Base-by-base conservation (phyloP, 495 filamentous ascomycete genomes). In the Talaromyces ruber region DNA sequence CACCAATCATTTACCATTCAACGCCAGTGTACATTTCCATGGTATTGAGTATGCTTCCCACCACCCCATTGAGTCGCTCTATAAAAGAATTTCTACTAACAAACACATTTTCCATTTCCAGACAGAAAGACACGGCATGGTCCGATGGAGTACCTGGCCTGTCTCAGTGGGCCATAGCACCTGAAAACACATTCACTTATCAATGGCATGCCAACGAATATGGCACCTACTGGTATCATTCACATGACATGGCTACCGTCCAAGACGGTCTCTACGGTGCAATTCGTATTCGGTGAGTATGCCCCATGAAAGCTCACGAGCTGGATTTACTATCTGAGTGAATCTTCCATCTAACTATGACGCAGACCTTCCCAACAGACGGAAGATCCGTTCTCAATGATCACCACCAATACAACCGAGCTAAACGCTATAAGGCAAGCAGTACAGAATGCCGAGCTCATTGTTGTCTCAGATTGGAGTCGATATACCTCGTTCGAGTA, bases 381-480 rank as follows among this genome's bases (percentile, higher is more conserved):
- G 8, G 55, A 72, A 18, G 76, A 64, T 54, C 83, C 82, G 5
- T 84, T 82, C 54, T 50, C 55, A 14, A 60, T 79, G 28, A 82
- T 86, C 58, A 68, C 76, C 1, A 71, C 67, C n/a, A 63, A 79
- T 56, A 18, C 64, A 3, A 59, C 62, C 6, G 69, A 77, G 12
- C 62, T 84, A 2, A 54, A 65, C 2, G 77, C 78, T 0, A 81
- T 87, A 63, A 60, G 70, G 8, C 52, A 68, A 0, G 83, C 83
- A 6, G 81, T 79, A 58, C 55, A 62, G 0, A 69, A 75, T 25
- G 75, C 79, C 4, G 62, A 71, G 14, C 79, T 79, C 0, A 62
- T 86, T 1, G 28, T 86, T 45, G 60, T 86, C 6, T 80, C 81
- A 3, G 84, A 87, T 61, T 84, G 80, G 79, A 77, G 74, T 24